Evolutionary conservation across 2,329 filamentous ascomycete species (phyloP).

Genomic region (Fusarium sp.): DNA sequence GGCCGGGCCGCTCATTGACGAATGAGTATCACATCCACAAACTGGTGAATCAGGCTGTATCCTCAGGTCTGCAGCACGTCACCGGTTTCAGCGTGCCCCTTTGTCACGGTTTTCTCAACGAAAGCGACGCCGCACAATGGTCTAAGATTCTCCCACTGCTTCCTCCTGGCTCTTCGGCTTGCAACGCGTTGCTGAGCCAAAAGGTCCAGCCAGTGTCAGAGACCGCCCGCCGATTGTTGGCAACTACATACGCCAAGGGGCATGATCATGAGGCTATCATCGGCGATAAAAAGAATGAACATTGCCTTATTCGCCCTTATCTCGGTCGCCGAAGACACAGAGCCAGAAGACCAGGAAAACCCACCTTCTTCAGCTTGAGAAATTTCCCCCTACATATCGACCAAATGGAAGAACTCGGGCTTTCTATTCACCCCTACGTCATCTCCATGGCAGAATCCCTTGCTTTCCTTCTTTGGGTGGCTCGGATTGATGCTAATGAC

Average conservation of each 20-base stretch:
- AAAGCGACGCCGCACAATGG: conserved; percentile 28
- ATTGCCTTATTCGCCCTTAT: conserved; percentile 67
- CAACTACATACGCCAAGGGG: conserved; percentile 35
- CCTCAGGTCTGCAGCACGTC: neutral
- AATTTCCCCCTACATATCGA: conserved; percentile 67
- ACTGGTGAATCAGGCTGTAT: conserved; percentile 4
- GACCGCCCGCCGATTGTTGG: conserved; percentile 33
- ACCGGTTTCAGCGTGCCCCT: conserved; percentile 12
- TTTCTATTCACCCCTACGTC: conserved; percentile 57
- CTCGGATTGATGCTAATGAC: conserved; percentile 65
- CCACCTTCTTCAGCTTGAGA: conserved; percentile 57
- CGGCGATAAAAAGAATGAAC: conserved; percentile 54
- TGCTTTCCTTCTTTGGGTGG: conserved; percentile 66
- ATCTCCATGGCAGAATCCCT: conserved; percentile 64
- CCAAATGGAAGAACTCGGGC: conserved; percentile 62
- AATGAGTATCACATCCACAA: conserved; percentile 40
- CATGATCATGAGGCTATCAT: conserved; percentile 6
- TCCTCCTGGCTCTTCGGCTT: conserved; percentile 36
- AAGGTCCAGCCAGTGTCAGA: conserved; percentile 45
- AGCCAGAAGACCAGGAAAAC: neutral
- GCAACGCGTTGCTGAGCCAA: conserved; percentile 51
- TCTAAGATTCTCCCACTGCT: conserved; percentile 38
- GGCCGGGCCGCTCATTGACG: conserved; percentile 24
- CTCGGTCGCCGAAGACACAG: conserved; percentile 57
- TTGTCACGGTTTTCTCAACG: conserved; percentile 11